Percentiles rank a stretch among this genome's conserved stretches.
Conservation (phyloP, 805 yeast genomes). For the Ogataea dorogensis region DNA sequence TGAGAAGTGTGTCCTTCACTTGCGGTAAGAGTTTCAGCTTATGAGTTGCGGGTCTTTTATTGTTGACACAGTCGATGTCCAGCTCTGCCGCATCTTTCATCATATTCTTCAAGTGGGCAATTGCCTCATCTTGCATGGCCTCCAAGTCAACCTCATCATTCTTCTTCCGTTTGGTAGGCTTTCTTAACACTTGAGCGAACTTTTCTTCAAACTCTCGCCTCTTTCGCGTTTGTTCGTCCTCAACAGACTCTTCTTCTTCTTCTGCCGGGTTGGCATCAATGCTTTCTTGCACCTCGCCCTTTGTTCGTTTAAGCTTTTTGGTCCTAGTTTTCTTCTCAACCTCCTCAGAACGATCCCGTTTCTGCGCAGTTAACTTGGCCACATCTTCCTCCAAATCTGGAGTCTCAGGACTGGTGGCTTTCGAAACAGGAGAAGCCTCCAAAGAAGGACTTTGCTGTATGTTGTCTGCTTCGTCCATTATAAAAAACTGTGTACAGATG, state of each 20-base stretch:
- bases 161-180: conserved; percentile 56
- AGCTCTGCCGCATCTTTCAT: conserved; percentile 87
- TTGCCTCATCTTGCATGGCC: conserved; percentile 89
- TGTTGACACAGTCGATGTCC: conserved; percentile 58
- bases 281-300: conserved; percentile 7
- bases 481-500: conserved; percentile 11
- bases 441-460: not conserved
- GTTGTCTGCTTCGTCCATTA: conserved; percentile 11
- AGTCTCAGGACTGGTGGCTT: not conserved
- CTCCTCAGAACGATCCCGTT: conserved; percentile 10
- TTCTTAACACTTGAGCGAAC: conserved; percentile 74
- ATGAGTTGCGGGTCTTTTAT: conserved; percentile 67
- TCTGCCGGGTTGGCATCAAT: conserved; percentile 8
- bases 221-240: conserved; percentile 41
- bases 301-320: conserved; percentile 16
- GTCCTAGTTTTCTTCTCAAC: conserved; percentile 12
- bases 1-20: conserved; percentile 71
- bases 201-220: conserved; percentile 79
- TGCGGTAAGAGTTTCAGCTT: conserved; percentile 78
- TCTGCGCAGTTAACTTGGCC: conserved; percentile 7
- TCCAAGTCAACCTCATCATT: conserved; percentile 93
- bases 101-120: conserved; percentile 74
- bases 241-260: conserved; percentile 13
- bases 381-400: conserved; percentile 13
- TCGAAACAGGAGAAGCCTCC: not conserved